phyloP scores from a whole-genome alignment of 768 basidiomycete genomes.

The Boletus tomentosulus region DNA sequence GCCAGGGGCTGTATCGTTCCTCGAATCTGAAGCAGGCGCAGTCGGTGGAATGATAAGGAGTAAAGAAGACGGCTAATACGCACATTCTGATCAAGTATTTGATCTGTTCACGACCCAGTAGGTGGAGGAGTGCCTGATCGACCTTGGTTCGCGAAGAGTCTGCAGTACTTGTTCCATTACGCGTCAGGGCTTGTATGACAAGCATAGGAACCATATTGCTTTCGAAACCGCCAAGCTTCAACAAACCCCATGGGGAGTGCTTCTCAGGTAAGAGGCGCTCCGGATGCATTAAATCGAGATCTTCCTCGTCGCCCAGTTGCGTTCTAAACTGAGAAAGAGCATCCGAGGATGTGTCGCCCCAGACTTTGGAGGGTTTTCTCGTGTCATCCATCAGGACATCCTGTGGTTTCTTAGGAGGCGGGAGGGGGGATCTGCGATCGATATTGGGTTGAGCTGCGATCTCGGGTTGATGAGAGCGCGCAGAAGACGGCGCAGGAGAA shows the following conservation, averaged over 20 bases:
- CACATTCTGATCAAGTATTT: constrained; percentile 39
- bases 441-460: constrained; percentile 13
- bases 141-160: constrained; percentile 23
- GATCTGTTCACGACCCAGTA: constrained; percentile 35
- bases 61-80: constrained; percentile 6
- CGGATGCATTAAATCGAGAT: constrained; percentile 30
- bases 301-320: constrained; percentile 18
- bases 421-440: constrained; percentile 24
- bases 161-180: constrained; percentile 18
- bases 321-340: constrained; percentile 17
- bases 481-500: constrained; percentile 13
- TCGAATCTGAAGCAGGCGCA: constrained; percentile 34
- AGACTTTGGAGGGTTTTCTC: constrained; percentile 17
- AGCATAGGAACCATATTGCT: constrained; percentile 45
- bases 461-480: constrained; percentile 20
- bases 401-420: constrained; percentile 18
- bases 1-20: constrained; percentile 41
- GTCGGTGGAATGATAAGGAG: neutral
- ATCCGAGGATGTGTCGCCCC: constrained; percentile 16
- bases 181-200: constrained; percentile 41
- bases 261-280: constrained; percentile 36
- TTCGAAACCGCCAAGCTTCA: constrained; percentile 37
- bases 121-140: constrained; percentile 27
- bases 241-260: constrained; percentile 37
- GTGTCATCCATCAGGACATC: constrained; percentile 21